A percentile compares a stretch with the other conserved stretches of the same genome.
These are phyloP conservation scores for Eucalyptus pauciflora DNA, from an alignment of 345 rosid species.

Conservation along the genomic window DNA sequence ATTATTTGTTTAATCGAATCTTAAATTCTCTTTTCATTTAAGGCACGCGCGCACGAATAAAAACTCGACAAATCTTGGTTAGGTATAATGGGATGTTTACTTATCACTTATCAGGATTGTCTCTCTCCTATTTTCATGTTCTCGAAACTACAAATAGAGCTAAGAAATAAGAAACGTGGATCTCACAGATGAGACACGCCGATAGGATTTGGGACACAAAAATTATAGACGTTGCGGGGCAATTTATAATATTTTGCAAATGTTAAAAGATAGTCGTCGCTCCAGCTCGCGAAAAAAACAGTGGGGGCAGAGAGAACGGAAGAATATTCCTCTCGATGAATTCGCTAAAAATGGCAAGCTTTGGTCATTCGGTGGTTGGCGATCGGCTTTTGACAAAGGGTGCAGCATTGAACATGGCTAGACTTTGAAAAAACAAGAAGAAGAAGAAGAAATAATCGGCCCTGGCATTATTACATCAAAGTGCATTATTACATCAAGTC, in stretches of 20 bases:
- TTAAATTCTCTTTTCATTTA: neutral
- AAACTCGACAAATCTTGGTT: neutral
- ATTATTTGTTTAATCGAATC: neutral
- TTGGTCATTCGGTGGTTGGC: neutral
- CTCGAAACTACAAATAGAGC: neutral
- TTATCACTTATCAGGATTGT: neutral
- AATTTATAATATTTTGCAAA: neutral
- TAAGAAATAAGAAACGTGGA: neutral
- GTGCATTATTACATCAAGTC: neutral
- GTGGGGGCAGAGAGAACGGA: neutral
- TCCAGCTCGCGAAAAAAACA: neutral
- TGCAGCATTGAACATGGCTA: neutral
- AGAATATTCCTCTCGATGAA: neutral
- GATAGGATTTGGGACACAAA: neutral
- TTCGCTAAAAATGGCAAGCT: neutral
- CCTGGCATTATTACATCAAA: neutral
- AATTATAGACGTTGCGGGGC: neutral
- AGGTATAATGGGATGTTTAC: fast-evolving
- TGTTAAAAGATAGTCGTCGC: neutral
- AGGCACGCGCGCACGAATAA: fast-evolving
- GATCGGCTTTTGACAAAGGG: neutral
- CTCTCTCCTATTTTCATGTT: neutral
- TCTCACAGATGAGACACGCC: neutral
- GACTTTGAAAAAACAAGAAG: neutral
- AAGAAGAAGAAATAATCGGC: neutral